Percentiles rank a stretch among this genome's conserved stretches.
Evolutionary conservation across 2,329 filamentous ascomycete species (phyloP).

Genomic region (Hypomyces rosellus): DNA sequence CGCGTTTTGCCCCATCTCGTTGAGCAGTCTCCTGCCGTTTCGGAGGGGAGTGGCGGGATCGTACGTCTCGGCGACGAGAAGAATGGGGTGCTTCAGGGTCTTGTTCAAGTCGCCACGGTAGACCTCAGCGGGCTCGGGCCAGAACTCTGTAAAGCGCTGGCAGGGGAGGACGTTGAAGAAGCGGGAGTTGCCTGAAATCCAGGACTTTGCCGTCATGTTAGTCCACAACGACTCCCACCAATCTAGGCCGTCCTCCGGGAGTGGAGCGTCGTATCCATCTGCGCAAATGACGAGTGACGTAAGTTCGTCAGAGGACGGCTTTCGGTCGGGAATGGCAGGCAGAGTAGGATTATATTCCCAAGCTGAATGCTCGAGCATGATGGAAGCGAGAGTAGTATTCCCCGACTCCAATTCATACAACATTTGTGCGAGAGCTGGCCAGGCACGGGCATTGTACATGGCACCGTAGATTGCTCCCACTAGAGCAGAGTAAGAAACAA

Average conservation of each 20-base stretch:
- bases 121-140: slow-evolving; percentile 40
- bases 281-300: slow-evolving; percentile 37
- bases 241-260: slow-evolving; percentile 30
- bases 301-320: slow-evolving; percentile 34
- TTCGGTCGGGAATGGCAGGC: slow-evolving; percentile 21
- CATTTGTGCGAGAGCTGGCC: slow-evolving; percentile 36
- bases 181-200: slow-evolving; percentile 42
- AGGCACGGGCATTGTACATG: slow-evolving; percentile 38
- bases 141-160: slow-evolving; percentile 38
- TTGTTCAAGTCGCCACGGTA: slow-evolving; percentile 40
- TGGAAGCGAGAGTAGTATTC: slow-evolving; percentile 36
- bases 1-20: slow-evolving; percentile 43
- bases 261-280: slow-evolving; percentile 38
- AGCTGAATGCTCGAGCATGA: slow-evolving; percentile 28
- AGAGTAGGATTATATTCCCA: slow-evolving; percentile 39
- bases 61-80: slow-evolving; percentile 43
- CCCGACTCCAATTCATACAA: slow-evolving; percentile 38
- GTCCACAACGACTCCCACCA: slow-evolving; percentile 42
- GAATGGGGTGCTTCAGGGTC: slow-evolving; percentile 36
- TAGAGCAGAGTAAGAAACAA: slow-evolving; percentile 41
- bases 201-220: slow-evolving; percentile 39
- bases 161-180: slow-evolving; percentile 41
- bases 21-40: slow-evolving; percentile 37
- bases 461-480: slow-evolving; percentile 33
- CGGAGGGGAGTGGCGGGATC: slow-evolving; percentile 45